Evolutionary conservation across 371 early-diverging fungal species (phyloP), one percentile per base, ranked within the genome.

Genomic region (Funneliformis caledonium): DNA sequence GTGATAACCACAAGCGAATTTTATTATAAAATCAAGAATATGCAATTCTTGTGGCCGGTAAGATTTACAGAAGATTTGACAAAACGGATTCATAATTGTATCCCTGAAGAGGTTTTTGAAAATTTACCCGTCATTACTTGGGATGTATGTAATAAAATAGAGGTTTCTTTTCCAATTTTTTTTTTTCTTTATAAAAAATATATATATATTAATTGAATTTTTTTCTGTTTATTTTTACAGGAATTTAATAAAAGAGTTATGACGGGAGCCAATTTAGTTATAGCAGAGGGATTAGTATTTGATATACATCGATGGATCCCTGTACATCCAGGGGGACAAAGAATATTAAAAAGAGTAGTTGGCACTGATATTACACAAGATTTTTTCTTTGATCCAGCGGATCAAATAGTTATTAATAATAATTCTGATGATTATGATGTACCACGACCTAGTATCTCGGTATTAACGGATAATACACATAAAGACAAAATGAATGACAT

Each of bases 301-400:
- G 81, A 81, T 50, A 81, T 81, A 26, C 79, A 67, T 0, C 64
- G 43, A 56, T 81, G 81, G 81, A 81, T 80, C n/a, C 6, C 73
- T 19, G 16, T 62, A n/a, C 81, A 81, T 47, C 81, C 81, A 2
- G 81, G 81, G 8, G 81, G 81, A 19, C 42, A 60, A 22, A 81
- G 80, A 56, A 78, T 81, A 4, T 31, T 81, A n/a, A 64, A 81
- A 60, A 79, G 81, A 19, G 56, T 56, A 7, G 19, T 68, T 14
- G 69, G 69, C 9, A 68, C 69, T 2, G 69, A 68, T 68, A 68
- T 68, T 68, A 68, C 69, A 14, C 37, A 43, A 42, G 69, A 68
- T 33, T 68, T 68, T 43, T 68, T 68, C 42, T 68, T 68, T 45
- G 69, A 68, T 45, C 69, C 69, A 43, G 42, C 10, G n/a, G 11